These are phyloP conservation scores for Tetradesmus lagerheimii DNA, from an alignment of 139 green algal species.

Conservation along the genomic window DNA sequence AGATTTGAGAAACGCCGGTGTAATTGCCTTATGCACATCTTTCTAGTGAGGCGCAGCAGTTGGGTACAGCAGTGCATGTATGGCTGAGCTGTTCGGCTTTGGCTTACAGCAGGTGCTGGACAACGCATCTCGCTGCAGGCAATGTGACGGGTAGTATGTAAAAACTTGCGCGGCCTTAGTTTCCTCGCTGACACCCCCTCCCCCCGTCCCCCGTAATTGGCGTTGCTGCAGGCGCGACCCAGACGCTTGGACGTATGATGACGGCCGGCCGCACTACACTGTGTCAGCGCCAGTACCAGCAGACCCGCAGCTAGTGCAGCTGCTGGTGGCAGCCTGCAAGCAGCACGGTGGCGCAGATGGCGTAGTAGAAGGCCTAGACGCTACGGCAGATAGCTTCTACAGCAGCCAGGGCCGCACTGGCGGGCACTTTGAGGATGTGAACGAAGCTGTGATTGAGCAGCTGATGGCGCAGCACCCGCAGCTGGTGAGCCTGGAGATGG, in stretches of 20 bases:
- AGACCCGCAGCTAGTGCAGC: constrained; percentile 55
- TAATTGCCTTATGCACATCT: too few relatives aligned
- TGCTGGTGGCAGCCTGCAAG: constrained; percentile 51
- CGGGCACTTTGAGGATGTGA: constrained; percentile 71
- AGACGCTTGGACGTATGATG: constrained; percentile 61
- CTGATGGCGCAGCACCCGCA: constrained; percentile 57
- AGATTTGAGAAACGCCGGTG: not conserved
- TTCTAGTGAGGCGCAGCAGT: too few relatives aligned
- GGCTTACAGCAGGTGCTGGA: too few relatives aligned
- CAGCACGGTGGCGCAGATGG: constrained; percentile 10
- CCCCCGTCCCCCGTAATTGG: too few relatives aligned
- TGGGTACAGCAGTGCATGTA: too few relatives aligned
- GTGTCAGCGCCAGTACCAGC: constrained; percentile 61
- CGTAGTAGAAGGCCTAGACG: constrained; percentile 78
- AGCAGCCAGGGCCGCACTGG: constrained; percentile 71
- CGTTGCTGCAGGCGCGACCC: constrained; percentile 66
- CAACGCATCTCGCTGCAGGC: too few relatives aligned
- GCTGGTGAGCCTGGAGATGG: constrained; percentile 81
- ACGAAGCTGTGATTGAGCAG: constrained; percentile 65
- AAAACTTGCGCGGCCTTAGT: not conserved
- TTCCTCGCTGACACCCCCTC: not conserved
- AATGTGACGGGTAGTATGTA: too few relatives aligned
- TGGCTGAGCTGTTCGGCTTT: too few relatives aligned
- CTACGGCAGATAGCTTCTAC: constrained; percentile 85
- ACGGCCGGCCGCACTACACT: constrained; percentile 52